These are phyloP conservation scores for Penium margaritaceum DNA, from an alignment of 139 green algal genomes.

Conservation along the genomic window DNA sequence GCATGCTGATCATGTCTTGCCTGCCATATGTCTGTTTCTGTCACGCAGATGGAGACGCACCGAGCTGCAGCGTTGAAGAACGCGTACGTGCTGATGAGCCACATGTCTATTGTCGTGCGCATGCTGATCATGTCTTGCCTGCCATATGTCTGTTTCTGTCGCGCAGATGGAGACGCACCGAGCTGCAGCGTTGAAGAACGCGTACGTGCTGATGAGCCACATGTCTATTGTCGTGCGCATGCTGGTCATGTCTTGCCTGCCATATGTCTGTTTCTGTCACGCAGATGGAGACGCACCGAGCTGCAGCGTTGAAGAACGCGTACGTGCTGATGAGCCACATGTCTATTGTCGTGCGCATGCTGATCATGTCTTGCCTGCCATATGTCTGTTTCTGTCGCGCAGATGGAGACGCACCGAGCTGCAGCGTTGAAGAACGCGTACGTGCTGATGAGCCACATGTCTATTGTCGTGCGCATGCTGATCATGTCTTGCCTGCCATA, in stretches of 20 bases:
- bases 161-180: conserved; percentile 38
- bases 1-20: no score
- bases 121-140: no score
- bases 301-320: conserved; percentile 78
- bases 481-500: neutral
- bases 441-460: conserved; percentile 36
- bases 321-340: no score
- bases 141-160: no score
- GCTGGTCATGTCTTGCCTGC: no score
- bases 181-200: conserved; percentile 76
- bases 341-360: no score
- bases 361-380: neutral
- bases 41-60: conserved; percentile 37
- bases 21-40: no score
- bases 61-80: conserved; percentile 74
- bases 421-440: conserved; percentile 83
- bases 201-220: no score
- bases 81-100: conserved; percentile 74
- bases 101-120: no score
- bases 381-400: no score
- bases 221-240: no score
- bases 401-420: conserved; percentile 35
- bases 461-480: neutral
- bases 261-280: no score
- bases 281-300: conserved; percentile 36